Evolutionary conservation across 768 basidiomycete genomes (phyloP).

Genomic region (Termitomyces sp.): DNA sequence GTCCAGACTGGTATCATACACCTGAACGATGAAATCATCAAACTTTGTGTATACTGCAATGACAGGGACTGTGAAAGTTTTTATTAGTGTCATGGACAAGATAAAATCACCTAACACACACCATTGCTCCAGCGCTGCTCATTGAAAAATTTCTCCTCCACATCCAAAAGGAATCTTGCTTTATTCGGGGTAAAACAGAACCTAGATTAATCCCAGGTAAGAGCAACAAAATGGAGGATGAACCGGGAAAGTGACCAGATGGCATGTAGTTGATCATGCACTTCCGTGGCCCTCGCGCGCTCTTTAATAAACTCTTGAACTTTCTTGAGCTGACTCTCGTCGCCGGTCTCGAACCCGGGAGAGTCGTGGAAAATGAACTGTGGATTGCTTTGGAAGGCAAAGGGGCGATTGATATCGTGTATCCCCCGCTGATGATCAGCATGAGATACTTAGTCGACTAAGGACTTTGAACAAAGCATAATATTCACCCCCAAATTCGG

Average conservation of each 20-base stretch:
- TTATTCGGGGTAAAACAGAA: background rate
- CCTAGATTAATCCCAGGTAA: background rate
- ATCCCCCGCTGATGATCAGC: background rate
- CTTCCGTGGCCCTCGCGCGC: background rate
- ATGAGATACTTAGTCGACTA: background rate
- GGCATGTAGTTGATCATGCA: background rate
- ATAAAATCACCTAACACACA: background rate
- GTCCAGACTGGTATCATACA: background rate
- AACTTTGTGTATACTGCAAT: constrained; percentile 1
- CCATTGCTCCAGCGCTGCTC: background rate
- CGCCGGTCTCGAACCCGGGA: background rate
- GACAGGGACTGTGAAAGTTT: background rate
- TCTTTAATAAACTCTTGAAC: background rate
- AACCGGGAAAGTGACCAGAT: background rate
- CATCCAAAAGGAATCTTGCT: background rate
- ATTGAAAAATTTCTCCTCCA: background rate
- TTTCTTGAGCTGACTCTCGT: constrained; percentile 1
- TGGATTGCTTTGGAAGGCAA: background rate
- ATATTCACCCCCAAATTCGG: background rate
- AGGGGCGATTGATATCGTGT: background rate
- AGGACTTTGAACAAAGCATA: background rate
- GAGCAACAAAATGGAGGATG: background rate
- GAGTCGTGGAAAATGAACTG: background rate
- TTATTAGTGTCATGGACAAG: background rate
- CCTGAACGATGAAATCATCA: background rate